Percentiles rank a stretch among this genome's conserved stretches.
phyloP scores from a whole-genome alignment of 768 basidiomycete genomes.

The Russula sp. region DNA sequence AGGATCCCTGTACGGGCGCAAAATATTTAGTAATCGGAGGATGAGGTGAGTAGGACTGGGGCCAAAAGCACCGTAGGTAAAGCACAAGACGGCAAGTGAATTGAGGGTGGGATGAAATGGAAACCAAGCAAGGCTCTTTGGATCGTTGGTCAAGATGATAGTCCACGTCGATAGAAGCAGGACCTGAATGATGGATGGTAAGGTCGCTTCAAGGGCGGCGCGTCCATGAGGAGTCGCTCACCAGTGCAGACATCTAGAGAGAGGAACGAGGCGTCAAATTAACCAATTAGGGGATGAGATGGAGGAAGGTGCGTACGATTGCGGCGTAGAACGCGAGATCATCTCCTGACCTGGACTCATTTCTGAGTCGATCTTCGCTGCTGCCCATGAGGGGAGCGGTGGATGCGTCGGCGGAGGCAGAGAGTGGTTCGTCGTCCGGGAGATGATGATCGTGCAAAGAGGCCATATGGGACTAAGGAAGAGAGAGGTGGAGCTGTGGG shows the following conservation, averaged over 20 bases:
- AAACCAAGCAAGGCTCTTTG: conserved; percentile 51
- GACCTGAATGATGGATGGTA: conserved; percentile 1
- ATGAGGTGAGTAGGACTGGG: neutral
- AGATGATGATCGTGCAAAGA: neutral
- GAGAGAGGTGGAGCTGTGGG: too few species aligned
- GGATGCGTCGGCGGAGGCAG: neutral
- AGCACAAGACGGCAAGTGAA: conserved; percentile 45
- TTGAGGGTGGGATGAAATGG: conserved; percentile 62
- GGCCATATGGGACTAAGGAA: neutral
- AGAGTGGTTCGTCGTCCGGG: neutral
- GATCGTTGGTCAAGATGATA: conserved; percentile 41
- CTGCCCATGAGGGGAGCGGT: conserved; percentile 21
- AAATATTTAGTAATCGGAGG: neutral
- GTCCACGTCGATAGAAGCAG: conserved; percentile 37
- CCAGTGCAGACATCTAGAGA: conserved; percentile 16
- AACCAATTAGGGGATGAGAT: neutral
- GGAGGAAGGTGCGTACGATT: conserved; percentile 31
- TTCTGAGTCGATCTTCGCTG: conserved; percentile 27
- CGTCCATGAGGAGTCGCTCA: neutral
- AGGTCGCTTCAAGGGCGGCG: neutral
- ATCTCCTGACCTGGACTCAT: conserved; percentile 39
- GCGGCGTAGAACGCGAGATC: conserved; percentile 31
- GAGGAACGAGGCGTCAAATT: neutral
- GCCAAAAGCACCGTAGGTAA: conserved; percentile 52
- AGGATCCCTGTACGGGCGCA: conserved; percentile 47